Base-by-base conservation (phyloP, 2,329 filamentous ascomycete genomes). In the Fusarium mundagurra region DNA sequence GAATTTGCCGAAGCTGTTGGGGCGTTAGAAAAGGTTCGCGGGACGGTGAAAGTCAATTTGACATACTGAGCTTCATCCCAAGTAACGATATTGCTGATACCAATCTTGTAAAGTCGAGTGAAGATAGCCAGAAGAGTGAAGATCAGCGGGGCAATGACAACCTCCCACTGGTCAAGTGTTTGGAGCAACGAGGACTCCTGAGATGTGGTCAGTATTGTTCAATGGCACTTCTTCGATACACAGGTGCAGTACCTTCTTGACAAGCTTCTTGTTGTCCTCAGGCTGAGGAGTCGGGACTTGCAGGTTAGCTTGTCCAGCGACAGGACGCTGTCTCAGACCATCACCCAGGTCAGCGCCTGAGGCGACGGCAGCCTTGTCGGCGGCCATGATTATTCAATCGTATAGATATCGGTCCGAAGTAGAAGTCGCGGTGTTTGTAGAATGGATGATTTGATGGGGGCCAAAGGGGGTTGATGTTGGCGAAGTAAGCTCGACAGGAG, bases 1-100 rank as follows among this genome's bases (percentile, higher is more conserved):
- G 84, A 99, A 99, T 87, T 99, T 99, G 82, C 94, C 94, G 83
- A 97, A 97, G 84, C 92, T 94, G 73, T 24, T 39, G 16, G 82
- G 76, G 69, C 8, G 38, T 78, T 71, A 76, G 71, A 54, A 43
- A 39, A n/a, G 41, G 16, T n/a, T 22, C 14, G n/a, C 6, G 29
- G 8, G 29, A 39, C 10, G 33, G 20, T 9, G 22, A 64, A 55
- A 48, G 61, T 47, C 24, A 57, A 61, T 55, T 55, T 34, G 50
- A 85, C 89, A 78, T 84, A 90, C 89, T 92, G 90, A 78, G 90
- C 90, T 83, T 91, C 89, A 82, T 92, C 90, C 90, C 90, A 92
- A 55, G 90, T 92, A 55, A 92, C 90, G 76, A 92, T 91, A 76
- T 90, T 84, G 75, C 90, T 92, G 62, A 92, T 83, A 65, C 91